Base-by-base conservation (phyloP, 768 basidiomycete species). In the Gyrodon lividus region DNA sequence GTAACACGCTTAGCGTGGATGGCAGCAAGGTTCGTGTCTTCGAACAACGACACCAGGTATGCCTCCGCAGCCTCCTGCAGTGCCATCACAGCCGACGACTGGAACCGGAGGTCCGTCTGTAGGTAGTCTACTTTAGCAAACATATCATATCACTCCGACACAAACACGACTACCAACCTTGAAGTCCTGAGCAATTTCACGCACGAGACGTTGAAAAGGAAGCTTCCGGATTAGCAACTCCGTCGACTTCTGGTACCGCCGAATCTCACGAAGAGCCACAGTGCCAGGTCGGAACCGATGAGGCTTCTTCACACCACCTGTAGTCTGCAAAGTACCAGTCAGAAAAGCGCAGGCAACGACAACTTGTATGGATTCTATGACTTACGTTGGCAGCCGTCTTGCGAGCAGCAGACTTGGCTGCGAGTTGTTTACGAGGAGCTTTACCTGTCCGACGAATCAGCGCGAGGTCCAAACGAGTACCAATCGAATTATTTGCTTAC, bases 181-280 rank as follows among this genome's bases (percentile, higher is more conserved):
- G 81, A 90, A 92, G 65, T 92, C 90, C 73, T 91, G 88, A 26
- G 91, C 89, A 60, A 93, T 92, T 71, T 93, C 92, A 73, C 86
- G 85, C 2, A 93, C 90, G 6, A 92, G 83, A 57, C 89, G 83
- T 77, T 92, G 88, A 86, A 93, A 92, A 49, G 90, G 89, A 48
- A 92, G 81, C 74, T 91, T 92, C 65, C 89, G 81, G 66, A 92
- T 91, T 47, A 92, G 78, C 53, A 91, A 77, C 74, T 92, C 88
- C 47, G 89, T 91, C 55, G 87, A 89, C 75, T 88, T 89, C 74
- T 92, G 90, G 79, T 92, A 91, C 40, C 88, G 81, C 70, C 88
- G 74, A 65, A 92, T 92, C 75, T 92, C 91, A 74, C 89, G 88
- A 59, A 92, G 86, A 58, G 91, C 90, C 60, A 92, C 92, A 30